A percentile compares a stretch with the other conserved stretches of the same genome.
Evolutionary conservation across 1,139 yeast genomes (phyloP).

Genomic region (Torulaspora globosa): DNA sequence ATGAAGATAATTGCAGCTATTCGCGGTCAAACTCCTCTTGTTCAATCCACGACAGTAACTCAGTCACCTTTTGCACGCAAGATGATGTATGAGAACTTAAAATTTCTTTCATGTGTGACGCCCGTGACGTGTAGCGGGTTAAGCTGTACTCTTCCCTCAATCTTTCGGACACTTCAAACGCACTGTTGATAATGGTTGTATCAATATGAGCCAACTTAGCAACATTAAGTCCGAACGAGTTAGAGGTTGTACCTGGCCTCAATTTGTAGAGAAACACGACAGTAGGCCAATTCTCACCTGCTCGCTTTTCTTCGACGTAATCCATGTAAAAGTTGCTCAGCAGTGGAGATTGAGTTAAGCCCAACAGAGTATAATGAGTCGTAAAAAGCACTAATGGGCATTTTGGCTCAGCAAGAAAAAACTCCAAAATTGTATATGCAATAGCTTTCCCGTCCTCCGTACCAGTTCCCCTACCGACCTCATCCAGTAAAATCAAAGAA

Average conservation of each 20-base stretch:
- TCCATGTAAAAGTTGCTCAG: slow-evolving; percentile 75
- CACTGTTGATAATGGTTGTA: slow-evolving; percentile 45
- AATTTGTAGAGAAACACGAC: slow-evolving; percentile 60
- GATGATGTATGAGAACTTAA: not conserved
- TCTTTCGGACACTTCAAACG: slow-evolving; percentile 45
- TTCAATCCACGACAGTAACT: slow-evolving; percentile 11
- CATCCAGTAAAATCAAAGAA: slow-evolving; percentile 47
- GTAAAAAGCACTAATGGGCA: slow-evolving; percentile 68
- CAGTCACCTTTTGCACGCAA: slow-evolving; percentile 9
- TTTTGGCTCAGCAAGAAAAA: slow-evolving; percentile 47
- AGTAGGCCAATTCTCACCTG: slow-evolving; percentile 39
- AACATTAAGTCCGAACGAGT: slow-evolving; percentile 75
- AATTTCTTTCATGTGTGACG: slow-evolving; percentile 9
- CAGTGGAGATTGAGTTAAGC: slow-evolving; percentile 42
- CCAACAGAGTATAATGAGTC: slow-evolving; percentile 81
- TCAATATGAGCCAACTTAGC: slow-evolving; percentile 69
- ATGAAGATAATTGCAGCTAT: not conserved
- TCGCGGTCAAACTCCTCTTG: not conserved
- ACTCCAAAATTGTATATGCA: slow-evolving; percentile 70
- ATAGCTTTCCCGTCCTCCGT: slow-evolving; percentile 87
- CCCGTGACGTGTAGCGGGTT: slow-evolving; percentile 4
- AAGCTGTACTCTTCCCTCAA: slow-evolving; percentile 38
- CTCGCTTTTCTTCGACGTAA: slow-evolving; percentile 45
- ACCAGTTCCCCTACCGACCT: slow-evolving; percentile 64
- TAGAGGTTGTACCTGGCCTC: slow-evolving; percentile 54